Percentiles rank a stretch among this genome's conserved stretches.
phyloP scores from a whole-genome alignment of 1,284 basidiomycete species.

The Athelia sp. region DNA sequence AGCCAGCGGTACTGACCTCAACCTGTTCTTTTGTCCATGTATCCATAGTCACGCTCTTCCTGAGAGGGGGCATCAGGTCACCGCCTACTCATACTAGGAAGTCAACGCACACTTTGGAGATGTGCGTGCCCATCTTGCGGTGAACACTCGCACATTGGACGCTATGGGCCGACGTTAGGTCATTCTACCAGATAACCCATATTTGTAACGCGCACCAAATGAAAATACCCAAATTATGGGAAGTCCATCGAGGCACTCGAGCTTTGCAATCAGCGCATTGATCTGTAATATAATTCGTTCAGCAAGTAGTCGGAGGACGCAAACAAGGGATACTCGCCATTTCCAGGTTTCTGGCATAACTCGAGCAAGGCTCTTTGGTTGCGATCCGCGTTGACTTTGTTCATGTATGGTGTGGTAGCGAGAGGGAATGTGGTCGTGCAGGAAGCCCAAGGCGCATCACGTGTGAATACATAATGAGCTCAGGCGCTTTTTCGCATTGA shows the following conservation, averaged over 20 bases:
- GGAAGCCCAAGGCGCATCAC: no score
- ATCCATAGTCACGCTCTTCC: conserved; percentile 82
- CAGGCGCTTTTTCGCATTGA: no score
- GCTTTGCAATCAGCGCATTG: conserved; percentile 82
- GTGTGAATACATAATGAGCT: no score
- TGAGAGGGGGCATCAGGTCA: conserved; percentile 21
- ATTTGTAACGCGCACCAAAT: conserved; percentile 52
- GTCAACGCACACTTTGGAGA: conserved; percentile 73
- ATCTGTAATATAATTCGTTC: conserved; percentile 37
- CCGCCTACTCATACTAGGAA: conserved; percentile 3
- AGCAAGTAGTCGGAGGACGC: conserved; percentile 7
- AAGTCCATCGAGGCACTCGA: conserved; percentile 77
- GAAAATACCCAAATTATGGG: conserved; percentile 77
- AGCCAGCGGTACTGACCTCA: conserved; percentile 45
- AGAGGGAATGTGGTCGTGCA: no score
- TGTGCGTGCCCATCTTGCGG: conserved; percentile 83
- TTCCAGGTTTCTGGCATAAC: conserved; percentile 65
- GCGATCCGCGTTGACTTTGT: conserved; percentile 62
- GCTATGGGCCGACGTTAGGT: conserved; percentile 29
- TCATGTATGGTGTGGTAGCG: conserved; percentile 14
- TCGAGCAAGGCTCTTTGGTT: conserved; percentile 67
- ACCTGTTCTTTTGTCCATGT: conserved; percentile 84
- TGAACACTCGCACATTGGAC: conserved; percentile 83
- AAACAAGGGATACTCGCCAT: conserved; percentile 42
- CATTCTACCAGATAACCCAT: neutral